Conservation (phyloP, 2,329 filamentous ascomycete species). For the Xylariaceae sp. region DNA sequence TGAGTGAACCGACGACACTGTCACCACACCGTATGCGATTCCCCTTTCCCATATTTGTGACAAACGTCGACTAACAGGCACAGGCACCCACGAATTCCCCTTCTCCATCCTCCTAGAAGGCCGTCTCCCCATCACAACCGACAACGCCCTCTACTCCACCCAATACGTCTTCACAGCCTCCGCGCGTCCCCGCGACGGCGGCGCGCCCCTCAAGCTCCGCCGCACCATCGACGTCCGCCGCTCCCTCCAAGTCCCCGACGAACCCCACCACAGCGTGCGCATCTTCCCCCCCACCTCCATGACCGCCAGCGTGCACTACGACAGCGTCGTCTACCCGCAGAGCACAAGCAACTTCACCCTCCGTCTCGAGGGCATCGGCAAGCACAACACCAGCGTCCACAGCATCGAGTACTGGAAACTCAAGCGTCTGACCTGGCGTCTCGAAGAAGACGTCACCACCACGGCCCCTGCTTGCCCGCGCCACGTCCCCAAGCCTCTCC, state of each 20-base stretch:
- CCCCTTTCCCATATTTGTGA: background rate
- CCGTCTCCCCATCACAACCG: conserved; percentile 76
- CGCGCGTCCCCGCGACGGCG: conserved; percentile 56
- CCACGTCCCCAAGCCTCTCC: conserved; percentile 53
- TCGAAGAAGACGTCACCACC: conserved; percentile 80
- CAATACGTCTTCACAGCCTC: conserved; percentile 73
- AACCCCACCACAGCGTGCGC: conserved; percentile 82
- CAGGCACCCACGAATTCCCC: conserved; percentile 70
- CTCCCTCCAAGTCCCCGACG: conserved; percentile 66
- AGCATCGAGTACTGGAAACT: conserved; percentile 79
- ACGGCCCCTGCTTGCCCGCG: conserved; percentile 74
- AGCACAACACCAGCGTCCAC: conserved; percentile 60
- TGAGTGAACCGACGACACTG: conserved; percentile 51
- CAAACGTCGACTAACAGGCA: no score
- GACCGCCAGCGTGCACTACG: conserved; percentile 76
- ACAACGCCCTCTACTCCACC: conserved; percentile 66
- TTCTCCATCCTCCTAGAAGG: conserved; percentile 85
- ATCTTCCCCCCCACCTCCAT: conserved; percentile 96
- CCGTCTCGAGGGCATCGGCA: conserved; percentile 79
- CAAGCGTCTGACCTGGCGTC: conserved; percentile 85
- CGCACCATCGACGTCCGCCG: conserved; percentile 70
- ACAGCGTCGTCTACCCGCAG: conserved; percentile 78
- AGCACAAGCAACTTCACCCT: conserved; percentile 75
- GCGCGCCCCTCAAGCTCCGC: conserved; percentile 56
- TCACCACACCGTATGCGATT: conserved; percentile 39